Base-by-base conservation (phyloP, 768 basidiomycete genomes). In the Ramaria rubella region DNA sequence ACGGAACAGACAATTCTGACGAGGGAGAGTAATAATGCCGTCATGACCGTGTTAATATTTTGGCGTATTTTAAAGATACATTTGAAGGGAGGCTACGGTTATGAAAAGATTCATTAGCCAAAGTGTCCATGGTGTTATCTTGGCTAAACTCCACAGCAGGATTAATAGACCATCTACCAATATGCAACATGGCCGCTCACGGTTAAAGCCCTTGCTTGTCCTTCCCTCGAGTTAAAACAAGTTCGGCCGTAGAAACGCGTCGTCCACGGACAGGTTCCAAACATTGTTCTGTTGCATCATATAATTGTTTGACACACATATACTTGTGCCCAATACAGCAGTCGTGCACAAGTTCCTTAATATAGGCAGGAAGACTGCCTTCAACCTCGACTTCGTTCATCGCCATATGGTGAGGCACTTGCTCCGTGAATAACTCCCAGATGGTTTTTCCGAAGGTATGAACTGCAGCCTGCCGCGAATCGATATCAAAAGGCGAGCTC, bases 1-100 rank as follows among this genome's bases (percentile, higher is more conserved):
- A 61, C 36, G 55, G 24, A 15, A 31, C 31, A 8, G 58, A 58
- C 52, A 58, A 34, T 51, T 27, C 48, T 17, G 33, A 31, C 15
- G 29, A 14, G 6, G 33, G n/a, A 15, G 49, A 23, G n/a, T 19
- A 29, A 26, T 27, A 26, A 48, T 17, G 8, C 23, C 29, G 17
- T 30, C 23, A 24, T 11, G 15, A 45, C 21, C 26, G 12, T 27
- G 1, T 27, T 11, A 26, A 14, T 9, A 15, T 30, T 19, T 38
- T n/a, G n/a, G 36, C 36, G 36, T 38, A 38, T 38, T 38, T 11
- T 11, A 38, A 38, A 38, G 36, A n/a, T n/a, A 38, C 36, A 38
- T 38, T 11, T 38, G 36, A 38, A 38, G n/a, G 36, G n/a, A 11
- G 36, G n/a, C 36, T 11, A 38, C 36, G 11, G 36, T n/a, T 38